Evolutionary conservation across 257 asterid species (phyloP), one percentile per base, ranked within the genome.

Genomic region (Nicotiana knightiana): DNA sequence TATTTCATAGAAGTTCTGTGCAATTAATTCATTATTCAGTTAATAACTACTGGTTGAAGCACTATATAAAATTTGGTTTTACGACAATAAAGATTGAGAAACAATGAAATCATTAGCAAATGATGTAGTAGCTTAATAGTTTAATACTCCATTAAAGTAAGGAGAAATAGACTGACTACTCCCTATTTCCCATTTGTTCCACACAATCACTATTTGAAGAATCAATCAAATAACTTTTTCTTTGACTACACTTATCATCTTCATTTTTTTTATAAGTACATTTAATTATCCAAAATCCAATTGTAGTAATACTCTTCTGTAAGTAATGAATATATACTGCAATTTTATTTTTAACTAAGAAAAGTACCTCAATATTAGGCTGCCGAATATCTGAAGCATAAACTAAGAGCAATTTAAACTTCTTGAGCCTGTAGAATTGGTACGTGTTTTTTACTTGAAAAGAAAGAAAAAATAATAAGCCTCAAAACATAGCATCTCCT

Each of bases 351-450:
- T 43, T 55, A 81, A 66, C 87, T 33, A 81, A 79, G 55, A 46
- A 81, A 21, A 84, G 59, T 79, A 92, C 99, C 97, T 94, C 96
- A 37, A 82, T 62, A 86, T 90, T 85, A 3, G 92, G 98, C 83
- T 88, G 97, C 46, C 89, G 91, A 81, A 93, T 87, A 81, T 96
- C 94, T 2, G 97, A 83, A 35, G 92, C 92, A 77, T 92, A 89
- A 87, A 89, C 93, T 90, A 96, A 86, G 58, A 98, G 86, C 84
- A 93, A 81, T 85, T 87, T 96, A 86, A 94, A 96, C 86, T 85
- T 94, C 87, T 90, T 86, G 58, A 96, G 77, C 5, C 9, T n/a
- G 77, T 12, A 70, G 11, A 39, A 55, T 39, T 10, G n/a, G 6
- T 51, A n/a, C 5, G 33, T 5, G 6, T 11, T 70, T 67, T 43